These are phyloP conservation scores for Ceratobasidium sp. DNA, from an alignment of 1,284 basidiomycete species.

Conservation along the genomic window DNA sequence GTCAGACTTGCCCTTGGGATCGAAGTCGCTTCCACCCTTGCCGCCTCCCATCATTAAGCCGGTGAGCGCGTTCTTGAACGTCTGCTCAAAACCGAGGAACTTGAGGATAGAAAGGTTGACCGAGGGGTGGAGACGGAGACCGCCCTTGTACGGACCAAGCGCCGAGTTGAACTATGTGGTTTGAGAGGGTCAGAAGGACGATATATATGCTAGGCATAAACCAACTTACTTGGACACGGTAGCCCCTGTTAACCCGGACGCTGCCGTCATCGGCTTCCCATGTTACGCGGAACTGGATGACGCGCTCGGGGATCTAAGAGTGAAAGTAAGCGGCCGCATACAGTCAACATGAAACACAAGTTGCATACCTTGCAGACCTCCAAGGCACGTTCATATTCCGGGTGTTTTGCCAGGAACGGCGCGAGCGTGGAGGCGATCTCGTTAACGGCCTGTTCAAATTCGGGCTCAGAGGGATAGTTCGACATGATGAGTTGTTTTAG, in stretches of 20 bases:
- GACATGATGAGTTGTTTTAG: conserved; percentile 6
- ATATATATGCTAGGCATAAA: not conserved
- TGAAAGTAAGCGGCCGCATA: conserved; percentile 36
- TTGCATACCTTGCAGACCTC: conserved; percentile 68
- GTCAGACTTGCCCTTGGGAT: conserved; percentile 87
- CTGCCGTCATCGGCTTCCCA: conserved; percentile 83
- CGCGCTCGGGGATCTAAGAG: conserved; percentile 77
- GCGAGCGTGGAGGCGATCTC: conserved; percentile 77
- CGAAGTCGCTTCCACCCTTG: conserved; percentile 82
- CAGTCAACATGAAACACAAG: not conserved
- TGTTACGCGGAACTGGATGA: conserved; percentile 83
- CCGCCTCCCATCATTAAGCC: conserved; percentile 78
- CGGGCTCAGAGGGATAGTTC: conserved; percentile 63
- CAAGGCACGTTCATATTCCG: conserved; percentile 79
- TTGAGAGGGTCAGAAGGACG: not conserved
- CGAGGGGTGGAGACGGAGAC: conserved; percentile 83
- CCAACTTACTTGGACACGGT: conserved; percentile 73
- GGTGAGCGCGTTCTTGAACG: conserved; percentile 88
- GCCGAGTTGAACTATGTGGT: conserved; percentile 81
- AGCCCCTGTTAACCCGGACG: conserved; percentile 81
- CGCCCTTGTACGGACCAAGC: conserved; percentile 87
- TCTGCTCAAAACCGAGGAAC: conserved; percentile 88
- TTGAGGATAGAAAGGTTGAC: conserved; percentile 90
- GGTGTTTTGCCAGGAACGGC: conserved; percentile 78
- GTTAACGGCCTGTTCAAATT: conserved; percentile 74